Conservation (phyloP, 2,329 filamentous ascomycete genomes). For the Nigrograna mackinnonii region DNA sequence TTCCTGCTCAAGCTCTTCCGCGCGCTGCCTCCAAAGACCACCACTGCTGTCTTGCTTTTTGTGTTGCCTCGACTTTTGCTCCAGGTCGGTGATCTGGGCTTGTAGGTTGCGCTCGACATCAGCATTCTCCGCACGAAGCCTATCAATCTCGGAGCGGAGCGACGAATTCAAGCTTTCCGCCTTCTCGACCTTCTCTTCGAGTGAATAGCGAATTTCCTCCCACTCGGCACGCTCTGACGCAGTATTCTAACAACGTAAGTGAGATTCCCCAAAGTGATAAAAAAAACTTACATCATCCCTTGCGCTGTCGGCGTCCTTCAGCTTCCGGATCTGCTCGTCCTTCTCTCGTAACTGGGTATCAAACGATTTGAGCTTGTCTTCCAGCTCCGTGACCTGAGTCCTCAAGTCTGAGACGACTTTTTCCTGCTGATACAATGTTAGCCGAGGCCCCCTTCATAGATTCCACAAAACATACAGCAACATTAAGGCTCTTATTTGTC, state of each 20-base stretch:
- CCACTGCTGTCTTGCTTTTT: conserved; percentile 20
- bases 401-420: conserved; percentile 74
- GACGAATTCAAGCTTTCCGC: conserved; percentile 79
- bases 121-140: conserved; percentile 69
- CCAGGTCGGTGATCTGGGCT: conserved; percentile 62
- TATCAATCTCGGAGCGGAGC: conserved; percentile 77
- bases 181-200: conserved; percentile 75
- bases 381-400: conserved; percentile 72
- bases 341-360: conserved; percentile 71
- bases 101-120: conserved; percentile 65
- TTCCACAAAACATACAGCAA: conserved; percentile 19
- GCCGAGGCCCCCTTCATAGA: not conserved
- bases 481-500: conserved; percentile 47
- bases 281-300: conserved; percentile 45
- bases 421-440: conserved; percentile 20
- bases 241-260: conserved; percentile 40
- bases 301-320: conserved; percentile 62
- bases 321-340: conserved; percentile 68
- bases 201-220: conserved; percentile 64
- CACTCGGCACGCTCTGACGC: conserved; percentile 72
- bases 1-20: conserved; percentile 52
- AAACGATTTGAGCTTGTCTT: conserved; percentile 72
- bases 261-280: not conserved
- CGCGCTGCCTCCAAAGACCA: conserved; percentile 41
- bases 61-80: conserved; percentile 22